Conservation (phyloP, 2,329 filamentous ascomycete genomes). For the Talaromyces sp. region DNA sequence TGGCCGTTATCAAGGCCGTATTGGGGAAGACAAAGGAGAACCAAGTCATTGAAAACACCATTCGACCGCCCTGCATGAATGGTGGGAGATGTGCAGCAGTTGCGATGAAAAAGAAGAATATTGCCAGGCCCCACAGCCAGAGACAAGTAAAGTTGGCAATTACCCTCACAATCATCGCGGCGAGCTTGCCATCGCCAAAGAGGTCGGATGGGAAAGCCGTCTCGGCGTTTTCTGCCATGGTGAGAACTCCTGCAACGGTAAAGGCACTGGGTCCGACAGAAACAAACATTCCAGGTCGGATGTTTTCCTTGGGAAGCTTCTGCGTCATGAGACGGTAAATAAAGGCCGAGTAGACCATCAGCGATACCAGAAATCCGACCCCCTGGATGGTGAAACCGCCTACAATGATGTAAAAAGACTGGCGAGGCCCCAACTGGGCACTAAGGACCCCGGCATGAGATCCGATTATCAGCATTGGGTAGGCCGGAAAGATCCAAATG, state of each 20-base stretch:
- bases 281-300: constrained; percentile 81
- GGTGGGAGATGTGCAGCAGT: constrained; percentile 66
- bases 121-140: constrained; percentile 76
- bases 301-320: constrained; percentile 69
- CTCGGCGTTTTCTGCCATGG: constrained; percentile 48
- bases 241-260: constrained; percentile 57
- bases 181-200: constrained; percentile 53
- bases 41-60: constrained; percentile 81
- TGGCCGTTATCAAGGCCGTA: constrained; percentile 67
- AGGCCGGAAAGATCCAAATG: constrained; percentile 82
- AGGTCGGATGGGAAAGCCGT: constrained; percentile 36
- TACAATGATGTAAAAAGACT: constrained; percentile 52
- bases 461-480: constrained; percentile 71
- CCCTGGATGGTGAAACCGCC: constrained; percentile 58
- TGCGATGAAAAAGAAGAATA: constrained; percentile 80
- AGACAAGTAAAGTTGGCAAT: constrained; percentile 60
- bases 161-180: constrained; percentile 51
- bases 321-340: constrained; percentile 85
- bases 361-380: constrained; percentile 59
- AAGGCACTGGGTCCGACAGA: constrained; percentile 72
- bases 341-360: constrained; percentile 81
- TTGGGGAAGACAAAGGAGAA: constrained; percentile 80
- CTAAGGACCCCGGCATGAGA: constrained; percentile 62
- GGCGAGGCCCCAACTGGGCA: constrained; percentile 37
- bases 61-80: constrained; percentile 54